Evolutionary conservation across 2,329 filamentous ascomycete genomes (phyloP).

Genomic region (Exophiala calicioides): DNA sequence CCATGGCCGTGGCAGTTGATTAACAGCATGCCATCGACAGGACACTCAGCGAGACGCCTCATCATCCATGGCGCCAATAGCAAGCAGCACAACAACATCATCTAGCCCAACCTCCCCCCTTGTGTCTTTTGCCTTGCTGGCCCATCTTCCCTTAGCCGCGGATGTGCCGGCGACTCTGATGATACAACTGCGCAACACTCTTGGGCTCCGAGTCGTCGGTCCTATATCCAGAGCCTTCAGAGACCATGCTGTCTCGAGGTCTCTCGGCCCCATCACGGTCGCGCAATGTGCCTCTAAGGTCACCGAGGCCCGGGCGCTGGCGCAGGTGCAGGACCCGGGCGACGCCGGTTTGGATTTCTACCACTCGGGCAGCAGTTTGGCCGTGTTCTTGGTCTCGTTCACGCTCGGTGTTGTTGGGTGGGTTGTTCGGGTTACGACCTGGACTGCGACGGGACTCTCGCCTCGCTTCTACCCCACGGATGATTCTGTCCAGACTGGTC

Average conservation of each 20-base stretch:
- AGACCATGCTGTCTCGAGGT: constrained; percentile 19
- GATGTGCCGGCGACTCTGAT: constrained; percentile 20
- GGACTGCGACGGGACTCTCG: constrained; percentile 2
- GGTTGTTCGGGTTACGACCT: not conserved
- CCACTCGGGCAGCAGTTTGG: not conserved
- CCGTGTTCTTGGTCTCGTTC: constrained; percentile 2
- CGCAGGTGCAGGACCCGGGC: constrained; percentile 18
- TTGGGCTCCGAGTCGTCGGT: constrained; percentile 23
- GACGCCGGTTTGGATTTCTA: constrained; percentile 6
- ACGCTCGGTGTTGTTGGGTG: not conserved
- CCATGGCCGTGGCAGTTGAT: too few relatives aligned
- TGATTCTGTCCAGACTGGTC: constrained; percentile 12
- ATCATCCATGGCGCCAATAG: too few relatives aligned
- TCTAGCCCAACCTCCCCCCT: not conserved
- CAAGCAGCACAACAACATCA: too few relatives aligned
- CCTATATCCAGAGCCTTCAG: constrained; percentile 20
- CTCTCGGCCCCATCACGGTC: constrained; percentile 5
- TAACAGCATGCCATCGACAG: too few relatives aligned
- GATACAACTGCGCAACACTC: constrained; percentile 26
- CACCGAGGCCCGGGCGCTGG: constrained; percentile 11
- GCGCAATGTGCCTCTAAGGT: constrained; percentile 15
- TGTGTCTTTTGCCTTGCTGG: too few relatives aligned
- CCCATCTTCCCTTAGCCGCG: constrained; percentile 17
- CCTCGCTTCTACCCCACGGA: not conserved
- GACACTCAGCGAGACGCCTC: too few relatives aligned